Percentiles rank a stretch among this genome's conserved stretches.
Evolutionary conservation across 2,329 filamentous ascomycete genomes (phyloP).

Genomic region (Aspergillus ibericus): DNA sequence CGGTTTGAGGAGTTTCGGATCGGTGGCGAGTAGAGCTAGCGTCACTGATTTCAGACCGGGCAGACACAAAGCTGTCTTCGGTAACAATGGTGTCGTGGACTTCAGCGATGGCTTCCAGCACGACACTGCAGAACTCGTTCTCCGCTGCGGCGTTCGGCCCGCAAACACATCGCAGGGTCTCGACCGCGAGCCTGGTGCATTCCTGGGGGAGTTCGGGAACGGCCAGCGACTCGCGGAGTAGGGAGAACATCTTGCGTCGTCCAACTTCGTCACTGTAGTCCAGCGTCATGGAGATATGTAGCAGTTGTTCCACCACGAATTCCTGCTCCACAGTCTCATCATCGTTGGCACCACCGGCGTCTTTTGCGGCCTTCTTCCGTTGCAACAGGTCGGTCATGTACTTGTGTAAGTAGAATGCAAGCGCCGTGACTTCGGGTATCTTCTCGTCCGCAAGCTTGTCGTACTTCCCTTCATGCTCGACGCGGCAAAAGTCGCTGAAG

Average conservation of each 20-base stretch:
- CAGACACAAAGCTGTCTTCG: slow-evolving; percentile 90
- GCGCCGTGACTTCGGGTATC: slow-evolving; percentile 87
- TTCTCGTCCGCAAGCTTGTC: slow-evolving; percentile 83
- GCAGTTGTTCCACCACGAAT: slow-evolving; percentile 91
- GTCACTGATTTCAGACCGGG: slow-evolving; percentile 77
- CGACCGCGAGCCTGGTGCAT: slow-evolving; percentile 81
- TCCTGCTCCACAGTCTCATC: slow-evolving; percentile 87
- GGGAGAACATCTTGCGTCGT: slow-evolving; percentile 89
- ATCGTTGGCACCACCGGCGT: slow-evolving; percentile 65
- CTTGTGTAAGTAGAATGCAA: slow-evolving; percentile 81
- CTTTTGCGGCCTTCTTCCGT: slow-evolving; percentile 37
- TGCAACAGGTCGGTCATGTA: slow-evolving; percentile 63
- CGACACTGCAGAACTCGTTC: slow-evolving; percentile 52
- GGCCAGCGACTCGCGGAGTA: slow-evolving; percentile 81
- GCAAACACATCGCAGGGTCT: slow-evolving; percentile 80
- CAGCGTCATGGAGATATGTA: slow-evolving; percentile 86
- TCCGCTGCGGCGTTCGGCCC: slow-evolving; percentile 56
- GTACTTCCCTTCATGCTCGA: slow-evolving; percentile 70
- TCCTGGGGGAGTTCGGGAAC: slow-evolving; percentile 88
- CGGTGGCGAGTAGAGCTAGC: slow-evolving; percentile 54
- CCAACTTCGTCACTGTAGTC: slow-evolving; percentile 99
- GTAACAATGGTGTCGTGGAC: slow-evolving; percentile 87
- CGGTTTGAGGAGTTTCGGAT: slow-evolving; percentile 48
- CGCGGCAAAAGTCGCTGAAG: slow-evolving; percentile 89
- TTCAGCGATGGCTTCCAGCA: slow-evolving; percentile 92